Evolutionary conservation across 257 asterid genomes (phyloP), one percentile per base, ranked within the genome.

Genomic region (Fraxinus pennsylvanica): DNA sequence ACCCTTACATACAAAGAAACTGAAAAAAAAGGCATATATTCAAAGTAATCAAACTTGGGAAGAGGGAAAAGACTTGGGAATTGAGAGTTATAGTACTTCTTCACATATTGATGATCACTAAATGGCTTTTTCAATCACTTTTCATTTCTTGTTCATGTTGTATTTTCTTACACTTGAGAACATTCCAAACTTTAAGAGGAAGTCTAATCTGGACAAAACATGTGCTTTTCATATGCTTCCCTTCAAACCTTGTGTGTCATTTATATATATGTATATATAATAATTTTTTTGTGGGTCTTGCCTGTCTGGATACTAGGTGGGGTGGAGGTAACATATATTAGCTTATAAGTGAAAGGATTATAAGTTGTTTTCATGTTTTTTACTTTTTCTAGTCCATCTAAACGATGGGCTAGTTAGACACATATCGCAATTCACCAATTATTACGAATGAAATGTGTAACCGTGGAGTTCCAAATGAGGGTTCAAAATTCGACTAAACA

Each of bases 101-200:
- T 87, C 83, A 80, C 85, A 82, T 84, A 59, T 80, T 81, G 86
- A 85, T 85, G 84, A 89, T 91, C 88, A 50, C 57, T 74, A 77
- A 74, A 73, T 81, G 68, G 74, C 87, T 85, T 77, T 77, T 38
- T 36, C 81, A 86, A 78, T 83, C 86, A 80, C 89, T 84, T 85
- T 85, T 73, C 70, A 14, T 76, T 68, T 78, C 36, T 54, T 45
- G 67, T 73, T 76, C 81, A 75, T 82, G 52, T 77, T 69, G 73
- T 63, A 61, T 81, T 88, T 83, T n/a, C 82, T 75, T 75, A 68
- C 71, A 69, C n/a, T 80, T 73, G 35, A 54, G 81, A 88, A 85
- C 89, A 87, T 85, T 91, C 91, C 87, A 85, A 83, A 82, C 89
- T 87, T 87, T 85, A 70, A 77, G 79, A 86, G 76, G 82, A 86